Evolutionary conservation across 768 basidiomycete species (phyloP), one percentile per base, ranked within the genome.

Genomic region (Rhizopogon vesiculosus): DNA sequence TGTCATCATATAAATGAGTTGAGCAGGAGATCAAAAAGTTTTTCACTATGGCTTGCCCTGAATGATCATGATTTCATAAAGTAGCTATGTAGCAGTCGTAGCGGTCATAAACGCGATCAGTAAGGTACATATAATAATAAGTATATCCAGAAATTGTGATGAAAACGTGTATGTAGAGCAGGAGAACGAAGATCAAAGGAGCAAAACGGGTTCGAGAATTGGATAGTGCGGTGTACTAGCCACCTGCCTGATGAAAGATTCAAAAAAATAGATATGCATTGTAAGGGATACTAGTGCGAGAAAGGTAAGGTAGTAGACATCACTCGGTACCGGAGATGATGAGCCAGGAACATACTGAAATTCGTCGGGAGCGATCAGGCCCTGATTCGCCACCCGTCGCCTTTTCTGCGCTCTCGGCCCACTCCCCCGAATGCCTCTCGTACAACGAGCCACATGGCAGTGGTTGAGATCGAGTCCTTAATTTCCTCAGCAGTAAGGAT

Each of bases 371-470:
- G 33, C 28, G 50, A 52, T 68, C 62, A 91, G 15, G 82, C 81
- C 22, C 88, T 71, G 56, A 91, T 85, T 66, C 83, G 74, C 89
- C 87, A 90, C 28, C 87, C 88, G 61, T 89, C 86, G 18, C 88
- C 88, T 67, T 89, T 90, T 70, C 90, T 74, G 58, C 74, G 82
- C 40, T 87, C 86, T 71, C 82, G 86, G 7, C 91, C 93, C 41
- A 95, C 80, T 2, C 94, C 94, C 1, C 92, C 92, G 68, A 96
- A 91, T n/a, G 86, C 86, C 69, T 98, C 93, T 48, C 95, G 77
- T 2, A 95, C 93, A 18, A 93, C 87, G 51, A 98, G 71, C 93
- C 94, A 98, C 69, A 97, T 74, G 5, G 85, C 90, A 1, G 91
- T 96, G 41, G 84, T 86, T 62, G 87, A 91, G 55, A 96, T 84